Conservation (phyloP, 2,329 filamentous ascomycete species). For the Penicillium sp. region DNA sequence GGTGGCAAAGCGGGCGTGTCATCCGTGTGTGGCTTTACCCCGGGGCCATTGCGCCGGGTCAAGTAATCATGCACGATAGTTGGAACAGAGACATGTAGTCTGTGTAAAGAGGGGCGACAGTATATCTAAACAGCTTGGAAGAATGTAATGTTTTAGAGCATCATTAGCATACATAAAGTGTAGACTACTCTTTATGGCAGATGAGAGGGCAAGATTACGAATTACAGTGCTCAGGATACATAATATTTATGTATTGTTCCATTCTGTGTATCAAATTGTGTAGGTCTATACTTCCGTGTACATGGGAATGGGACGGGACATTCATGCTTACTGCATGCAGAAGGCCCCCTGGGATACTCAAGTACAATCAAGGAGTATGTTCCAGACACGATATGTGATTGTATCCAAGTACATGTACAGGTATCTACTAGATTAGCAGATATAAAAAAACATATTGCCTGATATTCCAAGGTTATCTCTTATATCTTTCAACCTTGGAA, state of each 20-base stretch:
- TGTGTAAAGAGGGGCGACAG: neutral
- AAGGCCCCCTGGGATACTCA: neutral
- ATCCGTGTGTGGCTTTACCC: constrained; percentile 1
- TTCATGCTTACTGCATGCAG: constrained; percentile 3
- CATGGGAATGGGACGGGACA: neutral
- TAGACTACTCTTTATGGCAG: neutral
- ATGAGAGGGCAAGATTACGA: neutral
- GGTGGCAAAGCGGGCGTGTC: neutral
- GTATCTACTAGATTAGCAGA: neutral
- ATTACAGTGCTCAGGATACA: neutral
- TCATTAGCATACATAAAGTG: neutral
- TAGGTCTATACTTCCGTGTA: neutral
- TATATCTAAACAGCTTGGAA: too few relatives aligned
- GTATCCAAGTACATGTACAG: too few relatives aligned
- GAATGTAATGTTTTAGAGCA: neutral
- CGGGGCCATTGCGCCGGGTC: constrained; percentile 5
- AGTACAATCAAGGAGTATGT: neutral
- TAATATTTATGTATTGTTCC: too few relatives aligned
- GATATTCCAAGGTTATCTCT: too few relatives aligned
- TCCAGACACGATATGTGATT: neutral
- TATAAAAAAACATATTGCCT: neutral
- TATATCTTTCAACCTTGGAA: too few relatives aligned
- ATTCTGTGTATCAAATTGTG: neutral
- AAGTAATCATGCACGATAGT: neutral
- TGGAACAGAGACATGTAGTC: neutral